Base-by-base conservation (phyloP, 345 rosid genomes). In the Eucalyptus erythrocorys region DNA sequence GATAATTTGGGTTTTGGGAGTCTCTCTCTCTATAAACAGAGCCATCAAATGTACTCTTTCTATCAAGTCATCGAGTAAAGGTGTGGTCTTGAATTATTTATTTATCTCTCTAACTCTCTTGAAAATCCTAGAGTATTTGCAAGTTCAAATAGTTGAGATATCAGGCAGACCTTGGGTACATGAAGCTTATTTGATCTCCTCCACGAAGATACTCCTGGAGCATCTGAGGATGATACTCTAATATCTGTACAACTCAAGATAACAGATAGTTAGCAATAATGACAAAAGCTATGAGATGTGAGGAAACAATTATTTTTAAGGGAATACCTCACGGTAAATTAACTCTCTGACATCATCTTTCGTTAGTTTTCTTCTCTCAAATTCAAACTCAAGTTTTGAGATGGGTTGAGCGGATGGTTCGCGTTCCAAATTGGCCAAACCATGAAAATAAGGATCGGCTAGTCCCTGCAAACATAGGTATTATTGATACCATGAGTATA, bases 151-250 rank as follows among this genome's bases (percentile, higher is more conserved):
- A 76, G 82, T 37, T 76, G 47, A 43, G 79, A 50, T 71, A 43
- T 79, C 30, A 11, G 86, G 34, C 95, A 79, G 87, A 94, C 99
- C 99, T 98, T 87, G 99, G 99, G 91, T 96, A 98, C 99, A 98
- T 93, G 94, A 98, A 98, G 93, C 99, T 98, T 85, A 96, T 96
- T 89, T 98, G 99, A 21, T 94, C 98, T 90, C 97, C 98, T 88
- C 99, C 99, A 64, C 92, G 95, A 88, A 95, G 96, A 94, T 98
- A 96, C 91, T 96, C 99, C 90, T 96, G 96, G 85, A 97, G 94
- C 99, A 97, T 97, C 91, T 96, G 96, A 45, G 99, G 99, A 95
- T 97, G 99, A 92, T 97, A 97, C 90, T 97, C 99, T 89, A 97
- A 89, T 90, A 96, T 97, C 99, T 97, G 94, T 87, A 86, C 57